Evolutionary conservation across 2,329 filamentous ascomycete genomes (phyloP).

Genomic region (Didymella pinodella): DNA sequence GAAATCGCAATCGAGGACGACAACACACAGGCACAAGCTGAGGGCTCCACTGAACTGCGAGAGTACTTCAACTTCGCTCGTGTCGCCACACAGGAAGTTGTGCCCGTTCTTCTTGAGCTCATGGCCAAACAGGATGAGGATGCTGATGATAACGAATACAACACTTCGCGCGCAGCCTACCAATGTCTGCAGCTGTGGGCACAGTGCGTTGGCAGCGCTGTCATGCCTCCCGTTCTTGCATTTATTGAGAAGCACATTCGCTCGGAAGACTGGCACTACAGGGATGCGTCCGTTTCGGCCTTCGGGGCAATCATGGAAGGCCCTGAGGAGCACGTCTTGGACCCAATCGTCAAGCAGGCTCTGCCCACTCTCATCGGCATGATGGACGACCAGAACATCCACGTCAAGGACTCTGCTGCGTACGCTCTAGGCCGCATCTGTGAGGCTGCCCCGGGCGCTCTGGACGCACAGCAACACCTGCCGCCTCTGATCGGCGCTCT

Average conservation of each 20-base stretch:
- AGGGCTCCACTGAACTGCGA: conserved; percentile 83
- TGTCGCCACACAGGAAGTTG: conserved; percentile 91
- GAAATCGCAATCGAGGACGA: conserved; percentile 98
- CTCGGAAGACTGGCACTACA: conserved; percentile 90
- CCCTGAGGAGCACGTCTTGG: conserved; percentile 88
- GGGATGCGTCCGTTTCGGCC: conserved; percentile 94
- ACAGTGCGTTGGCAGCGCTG: conserved; percentile 83
- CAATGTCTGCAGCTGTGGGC: conserved; percentile 96
- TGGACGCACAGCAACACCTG: conserved; percentile 84
- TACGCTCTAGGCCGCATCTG: conserved; percentile 96
- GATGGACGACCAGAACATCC: conserved; percentile 86
- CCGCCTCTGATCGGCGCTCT: conserved; percentile 85
- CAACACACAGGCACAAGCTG: conserved; percentile 76
- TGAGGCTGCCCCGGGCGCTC: conserved; percentile 88
- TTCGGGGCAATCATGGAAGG: conserved; percentile 99
- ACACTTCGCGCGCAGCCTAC: conserved; percentile 91
- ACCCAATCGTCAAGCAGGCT: conserved; percentile 94
- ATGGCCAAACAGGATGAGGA: conserved; percentile 98
- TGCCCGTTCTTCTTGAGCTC: conserved; percentile 86
- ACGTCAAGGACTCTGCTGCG: conserved; percentile 94
- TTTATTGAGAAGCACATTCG: conserved; percentile 94
- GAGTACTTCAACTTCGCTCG: conserved; percentile 96
- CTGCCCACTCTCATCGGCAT: conserved; percentile 90
- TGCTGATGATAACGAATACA: conserved; percentile 96
- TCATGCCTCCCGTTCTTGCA: conserved; percentile 84